Evolutionary conservation across 1,284 basidiomycete species (phyloP).

Genomic region (Moesziomyces globuligerus): DNA sequence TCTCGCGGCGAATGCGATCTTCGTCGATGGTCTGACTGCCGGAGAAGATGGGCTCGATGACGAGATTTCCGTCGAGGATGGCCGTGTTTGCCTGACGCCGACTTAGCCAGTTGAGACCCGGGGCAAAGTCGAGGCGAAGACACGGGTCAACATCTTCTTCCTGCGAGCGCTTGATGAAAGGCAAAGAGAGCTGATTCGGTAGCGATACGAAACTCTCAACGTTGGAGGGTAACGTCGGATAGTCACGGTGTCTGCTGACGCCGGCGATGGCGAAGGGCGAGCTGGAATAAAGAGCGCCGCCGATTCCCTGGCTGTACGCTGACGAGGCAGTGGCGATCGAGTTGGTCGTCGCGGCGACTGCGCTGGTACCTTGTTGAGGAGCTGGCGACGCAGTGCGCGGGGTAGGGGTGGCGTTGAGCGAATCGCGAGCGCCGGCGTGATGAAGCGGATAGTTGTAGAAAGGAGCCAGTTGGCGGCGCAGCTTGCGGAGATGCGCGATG

Average conservation of each 20-base stretch:
- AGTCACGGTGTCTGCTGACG: constrained; percentile 77
- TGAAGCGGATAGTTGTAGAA: constrained; percentile 53
- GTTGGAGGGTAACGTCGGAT: constrained; percentile 68
- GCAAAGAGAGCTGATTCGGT: constrained; percentile 72
- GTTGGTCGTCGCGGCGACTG: constrained; percentile 1
- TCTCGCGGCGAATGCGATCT: constrained; percentile 49
- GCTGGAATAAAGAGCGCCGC: constrained; percentile 10
- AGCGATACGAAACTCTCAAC: constrained; percentile 61
- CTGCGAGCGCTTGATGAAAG: constrained; percentile 83
- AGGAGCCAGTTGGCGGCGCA: constrained; percentile 70
- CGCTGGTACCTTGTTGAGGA: constrained; percentile 8
- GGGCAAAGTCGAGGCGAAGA: constrained; percentile 89
- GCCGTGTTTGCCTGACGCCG: constrained; percentile 85
- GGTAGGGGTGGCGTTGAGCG: constrained; percentile 28
- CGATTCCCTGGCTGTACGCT: constrained; percentile 40
- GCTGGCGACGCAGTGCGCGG: constrained; percentile 36
- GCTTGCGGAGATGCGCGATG: constrained; percentile 79
- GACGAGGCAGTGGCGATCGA: constrained; percentile 36
- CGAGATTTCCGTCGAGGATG: constrained; percentile 85
- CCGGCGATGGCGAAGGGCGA: constrained; percentile 65
- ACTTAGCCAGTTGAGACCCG: constrained; percentile 91
- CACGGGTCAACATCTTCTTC: constrained; percentile 94
- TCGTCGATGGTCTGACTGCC: constrained; percentile 60
- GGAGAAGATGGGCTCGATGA: constrained; percentile 83
- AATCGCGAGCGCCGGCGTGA: constrained; percentile 16